A percentile compares a stretch with the other conserved stretches of the same genome.
These are phyloP conservation scores for Dillenia suffruticosa DNA, from an alignment of 164 flowering plant species.

Conservation along the genomic window DNA sequence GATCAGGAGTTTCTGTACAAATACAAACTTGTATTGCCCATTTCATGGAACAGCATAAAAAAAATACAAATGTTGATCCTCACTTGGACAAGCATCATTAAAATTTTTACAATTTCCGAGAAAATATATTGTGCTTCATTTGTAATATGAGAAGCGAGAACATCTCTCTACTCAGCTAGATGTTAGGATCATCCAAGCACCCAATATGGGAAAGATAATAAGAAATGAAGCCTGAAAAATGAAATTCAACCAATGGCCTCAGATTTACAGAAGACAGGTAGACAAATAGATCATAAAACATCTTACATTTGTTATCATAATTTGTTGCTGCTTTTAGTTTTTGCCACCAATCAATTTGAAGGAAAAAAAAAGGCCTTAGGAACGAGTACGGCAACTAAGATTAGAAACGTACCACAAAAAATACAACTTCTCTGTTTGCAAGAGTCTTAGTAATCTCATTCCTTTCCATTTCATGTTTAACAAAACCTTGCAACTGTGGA, in stretches of 20 bases:
- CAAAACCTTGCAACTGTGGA: conserved; percentile 59
- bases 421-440: conserved; percentile 62
- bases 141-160: background rate
- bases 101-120: too few relatives aligned
- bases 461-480: conserved; percentile 50
- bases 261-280: background rate
- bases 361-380: background rate
- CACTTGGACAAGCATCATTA: too few relatives aligned
- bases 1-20: too few relatives aligned
- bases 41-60: too few relatives aligned
- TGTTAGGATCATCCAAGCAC: conserved; percentile 26
- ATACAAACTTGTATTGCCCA: too few relatives aligned
- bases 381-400: conserved; percentile 1
- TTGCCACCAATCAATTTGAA: too few relatives aligned
- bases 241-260: conserved; percentile 6
- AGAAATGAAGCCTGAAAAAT: conserved; percentile 67
- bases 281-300: too few relatives aligned
- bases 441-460: conserved; percentile 50
- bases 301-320: background rate
- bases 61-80: too few relatives aligned
- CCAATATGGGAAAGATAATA: conserved; percentile 49
- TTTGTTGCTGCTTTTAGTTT: background rate
- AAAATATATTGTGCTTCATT: background rate
- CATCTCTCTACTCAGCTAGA: background rate
- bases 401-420: conserved; percentile 49